phyloP scores from a whole-genome alignment of 202 grass and related monocot species.

The Panicum hallii region DNA sequence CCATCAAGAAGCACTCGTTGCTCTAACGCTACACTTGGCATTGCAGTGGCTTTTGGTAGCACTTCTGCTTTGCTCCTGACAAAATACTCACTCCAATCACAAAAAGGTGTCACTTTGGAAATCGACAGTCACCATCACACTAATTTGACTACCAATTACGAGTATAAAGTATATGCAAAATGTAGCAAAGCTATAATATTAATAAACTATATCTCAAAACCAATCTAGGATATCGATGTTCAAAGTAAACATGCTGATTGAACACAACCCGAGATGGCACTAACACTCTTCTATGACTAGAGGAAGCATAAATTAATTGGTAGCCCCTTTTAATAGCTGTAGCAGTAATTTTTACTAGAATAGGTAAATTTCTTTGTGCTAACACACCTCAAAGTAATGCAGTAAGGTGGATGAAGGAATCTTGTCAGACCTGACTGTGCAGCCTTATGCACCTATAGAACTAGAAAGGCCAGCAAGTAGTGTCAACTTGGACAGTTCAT shows the following conservation, averaged over 20 bases:
- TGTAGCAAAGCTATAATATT: background rate
- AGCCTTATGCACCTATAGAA: constrained; percentile 16
- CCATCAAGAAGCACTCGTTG: background rate
- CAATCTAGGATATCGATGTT: background rate
- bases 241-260: background rate
- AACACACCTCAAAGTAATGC: background rate
- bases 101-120: background rate
- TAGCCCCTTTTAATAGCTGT: constrained; percentile 15
- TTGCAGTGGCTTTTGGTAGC: background rate
- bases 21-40: constrained; percentile 11
- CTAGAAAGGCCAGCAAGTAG: background rate
- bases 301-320: background rate
- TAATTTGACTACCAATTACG: background rate
- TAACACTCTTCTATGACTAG: background rate
- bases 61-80: background rate
- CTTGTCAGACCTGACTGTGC: constrained; percentile 13
- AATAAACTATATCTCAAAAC: background rate
- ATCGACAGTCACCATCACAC: background rate
- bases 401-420: constrained; percentile 14
- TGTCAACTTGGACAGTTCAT: background rate
- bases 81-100: background rate
- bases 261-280: background rate
- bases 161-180: background rate
- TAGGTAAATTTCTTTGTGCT: constrained; percentile 25
- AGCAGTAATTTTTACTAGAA: constrained; percentile 2